Evolutionary conservation across 2,329 filamentous ascomycete genomes (phyloP).

Genomic region (Colletotrichum coccodes): DNA sequence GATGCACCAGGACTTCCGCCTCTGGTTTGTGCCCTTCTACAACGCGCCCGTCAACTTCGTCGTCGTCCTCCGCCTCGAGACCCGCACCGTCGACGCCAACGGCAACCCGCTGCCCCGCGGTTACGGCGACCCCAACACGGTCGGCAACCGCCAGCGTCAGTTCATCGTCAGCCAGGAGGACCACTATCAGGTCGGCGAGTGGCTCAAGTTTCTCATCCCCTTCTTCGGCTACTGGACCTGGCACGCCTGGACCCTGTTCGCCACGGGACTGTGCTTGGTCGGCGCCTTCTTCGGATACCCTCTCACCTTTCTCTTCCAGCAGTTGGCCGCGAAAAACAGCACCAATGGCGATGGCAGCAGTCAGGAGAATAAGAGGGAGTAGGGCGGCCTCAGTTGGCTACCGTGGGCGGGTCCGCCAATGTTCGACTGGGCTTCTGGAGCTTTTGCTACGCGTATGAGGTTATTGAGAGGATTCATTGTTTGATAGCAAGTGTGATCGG

Average conservation of each 20-base stretch:
- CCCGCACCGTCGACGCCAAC: constrained; percentile 46
- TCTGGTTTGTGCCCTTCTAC: constrained; percentile 84
- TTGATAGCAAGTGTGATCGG: background rate
- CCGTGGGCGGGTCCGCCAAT: background rate
- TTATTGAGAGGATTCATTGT: background rate
- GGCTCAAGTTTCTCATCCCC: constrained; percentile 76
- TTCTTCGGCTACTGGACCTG: constrained; percentile 66
- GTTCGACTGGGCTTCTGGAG: background rate
- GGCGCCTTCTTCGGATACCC: constrained; percentile 45
- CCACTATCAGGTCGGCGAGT: constrained; percentile 81
- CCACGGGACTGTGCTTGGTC: constrained; percentile 72
- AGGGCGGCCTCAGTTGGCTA: background rate
- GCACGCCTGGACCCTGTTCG: constrained; percentile 69
- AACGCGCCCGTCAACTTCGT: constrained; percentile 74
- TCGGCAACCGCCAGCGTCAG: constrained; percentile 70
- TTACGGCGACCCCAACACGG: constrained; percentile 26
- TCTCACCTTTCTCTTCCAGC: constrained; percentile 20
- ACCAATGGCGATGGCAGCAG: background rate
- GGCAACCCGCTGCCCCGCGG: constrained; percentile 33
- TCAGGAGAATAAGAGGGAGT: constrained; percentile 17
- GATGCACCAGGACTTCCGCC: constrained; percentile 78
- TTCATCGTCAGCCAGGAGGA: constrained; percentile 84
- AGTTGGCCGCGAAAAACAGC: background rate
- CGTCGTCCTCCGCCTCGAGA: constrained; percentile 72
- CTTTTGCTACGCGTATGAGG: background rate